Conservation (phyloP, 139 green algal genomes). For the Protoeuglena noctilucae region DNA sequence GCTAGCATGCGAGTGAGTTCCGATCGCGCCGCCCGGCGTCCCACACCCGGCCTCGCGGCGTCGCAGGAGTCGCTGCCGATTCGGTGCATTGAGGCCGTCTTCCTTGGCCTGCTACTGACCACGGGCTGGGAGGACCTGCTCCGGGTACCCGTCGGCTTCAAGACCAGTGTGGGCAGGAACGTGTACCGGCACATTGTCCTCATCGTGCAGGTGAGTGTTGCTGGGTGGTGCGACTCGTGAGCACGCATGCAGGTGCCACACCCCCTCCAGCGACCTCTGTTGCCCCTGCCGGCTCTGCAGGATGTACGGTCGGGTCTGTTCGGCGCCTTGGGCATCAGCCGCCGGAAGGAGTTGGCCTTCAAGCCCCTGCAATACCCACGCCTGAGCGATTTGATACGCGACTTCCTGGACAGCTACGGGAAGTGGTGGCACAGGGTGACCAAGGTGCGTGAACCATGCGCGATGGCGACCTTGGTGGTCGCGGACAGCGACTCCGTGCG, state of each 20-base stretch:
- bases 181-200: slow-evolving; percentile 13
- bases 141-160: slow-evolving; percentile 38
- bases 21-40: too few relatives aligned
- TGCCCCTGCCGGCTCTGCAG: slow-evolving; percentile 31
- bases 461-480: neutral
- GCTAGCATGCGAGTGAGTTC: too few relatives aligned
- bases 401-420: slow-evolving; percentile 31
- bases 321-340: slow-evolving; percentile 39
- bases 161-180: slow-evolving; percentile 19
- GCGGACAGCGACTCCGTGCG: neutral
- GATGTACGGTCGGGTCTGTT: slow-evolving; percentile 19
- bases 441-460: slow-evolving; percentile 2
- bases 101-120: slow-evolving; percentile 24
- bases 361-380: slow-evolving; percentile 26
- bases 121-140: slow-evolving; percentile 25
- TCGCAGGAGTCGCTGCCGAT: slow-evolving; percentile 32
- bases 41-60: too few relatives aligned
- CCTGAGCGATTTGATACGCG: slow-evolving; percentile 27
- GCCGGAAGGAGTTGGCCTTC: slow-evolving; percentile 31
- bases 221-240: too few relatives aligned
- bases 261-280: neutral
- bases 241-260: too few relatives aligned
- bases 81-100: slow-evolving; percentile 25
- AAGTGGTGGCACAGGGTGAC: slow-evolving; percentile 20
- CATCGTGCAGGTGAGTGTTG: too few relatives aligned